Evolutionary conservation across 2,329 filamentous ascomycete genomes (phyloP).

Genomic region (Parafenestella ontariensis): DNA sequence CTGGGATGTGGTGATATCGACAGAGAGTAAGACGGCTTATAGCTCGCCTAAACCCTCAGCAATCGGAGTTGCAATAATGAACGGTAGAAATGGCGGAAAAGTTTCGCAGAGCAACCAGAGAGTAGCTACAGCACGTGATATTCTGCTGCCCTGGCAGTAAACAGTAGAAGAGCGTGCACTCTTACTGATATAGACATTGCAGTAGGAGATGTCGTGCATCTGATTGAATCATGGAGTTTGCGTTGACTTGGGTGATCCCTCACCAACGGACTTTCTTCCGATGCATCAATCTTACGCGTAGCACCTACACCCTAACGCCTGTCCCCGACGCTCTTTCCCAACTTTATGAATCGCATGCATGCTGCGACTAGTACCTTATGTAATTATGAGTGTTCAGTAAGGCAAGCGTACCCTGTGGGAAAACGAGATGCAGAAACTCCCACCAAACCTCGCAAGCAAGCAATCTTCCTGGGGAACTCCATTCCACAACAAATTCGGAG

Average conservation of each 20-base stretch:
- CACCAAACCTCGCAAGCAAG: not conserved
- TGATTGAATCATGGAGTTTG: not conserved
- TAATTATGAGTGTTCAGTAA: slow-evolving; percentile 2
- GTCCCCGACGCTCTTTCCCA: not conserved
- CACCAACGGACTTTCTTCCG: slow-evolving; percentile 11
- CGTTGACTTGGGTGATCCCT: not conserved
- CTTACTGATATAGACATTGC: too few species aligned
- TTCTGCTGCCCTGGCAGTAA: too few species aligned
- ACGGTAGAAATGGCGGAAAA: too few species aligned
- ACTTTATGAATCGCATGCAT: slow-evolving; percentile 1
- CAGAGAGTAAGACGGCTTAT: too few species aligned
- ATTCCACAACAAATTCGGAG: slow-evolving; percentile 12
- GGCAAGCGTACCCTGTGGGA: slow-evolving; percentile 4
- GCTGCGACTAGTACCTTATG: slow-evolving; percentile 8
- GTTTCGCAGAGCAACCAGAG: too few species aligned
- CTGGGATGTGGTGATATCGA: too few species aligned
- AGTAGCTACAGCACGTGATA: too few species aligned
- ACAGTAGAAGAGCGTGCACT: too few species aligned
- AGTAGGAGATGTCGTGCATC: too few species aligned
- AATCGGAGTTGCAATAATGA: too few species aligned
- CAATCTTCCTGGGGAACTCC: slow-evolving; percentile 3
- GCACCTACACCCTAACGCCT: slow-evolving; percentile 5
- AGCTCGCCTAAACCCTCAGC: too few species aligned
- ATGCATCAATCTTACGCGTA: slow-evolving; percentile 6
- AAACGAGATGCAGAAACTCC: not conserved